Conservation (phyloP, 345 rosid species). For the Arabidopsis thaliana region TAIR10.1 NC_003076.8:22026501-22027000, state of each 20-base stretch:
- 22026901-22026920: slow-evolving; percentile 86
- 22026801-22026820: not conserved
- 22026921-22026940: slow-evolving; percentile 92
- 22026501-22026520: too few relatives aligned
- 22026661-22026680: slow-evolving; percentile 94
- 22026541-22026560: too few relatives aligned
- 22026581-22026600: too few relatives aligned
- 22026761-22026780: not conserved
- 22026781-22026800: not conserved
- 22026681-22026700: slow-evolving; percentile 91
- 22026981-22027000: slow-evolving; percentile 85
- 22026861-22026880: slow-evolving; percentile 93
- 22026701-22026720: slow-evolving; percentile 91
- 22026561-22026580: too few relatives aligned
- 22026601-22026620: too few relatives aligned
- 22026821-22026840: not conserved
- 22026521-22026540: too few relatives aligned
- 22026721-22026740: slow-evolving; percentile 96
- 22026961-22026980: slow-evolving; percentile 87
- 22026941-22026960: slow-evolving; percentile 99
- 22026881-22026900: slow-evolving; percentile 94
- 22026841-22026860: slow-evolving; percentile 62
- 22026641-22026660: slow-evolving; percentile 29
- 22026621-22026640: too few relatives aligned
- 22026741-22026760: slow-evolving; percentile 79